phyloP scores from a whole-genome alignment of 352 stramenopile genomes.

The Albugo laibachii region DNA sequence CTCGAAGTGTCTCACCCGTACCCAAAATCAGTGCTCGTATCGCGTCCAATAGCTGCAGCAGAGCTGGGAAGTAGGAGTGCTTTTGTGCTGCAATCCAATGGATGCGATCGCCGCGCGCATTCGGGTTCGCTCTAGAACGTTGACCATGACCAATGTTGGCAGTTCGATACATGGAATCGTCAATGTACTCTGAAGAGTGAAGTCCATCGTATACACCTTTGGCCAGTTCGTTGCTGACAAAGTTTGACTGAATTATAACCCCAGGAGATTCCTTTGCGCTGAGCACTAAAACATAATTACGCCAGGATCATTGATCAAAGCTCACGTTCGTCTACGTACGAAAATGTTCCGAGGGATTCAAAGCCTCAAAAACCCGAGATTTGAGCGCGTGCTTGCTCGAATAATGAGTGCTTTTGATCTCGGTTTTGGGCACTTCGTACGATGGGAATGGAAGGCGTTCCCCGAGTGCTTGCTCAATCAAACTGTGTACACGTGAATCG shows the following conservation, averaged over 20 bases:
- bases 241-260: constrained; percentile 27
- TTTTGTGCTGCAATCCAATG: constrained; percentile 31
- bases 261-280: constrained; percentile 24
- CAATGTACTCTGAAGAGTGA: constrained; percentile 8
- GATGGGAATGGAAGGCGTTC: no score
- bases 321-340: constrained; percentile 9
- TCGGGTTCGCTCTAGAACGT: constrained; percentile 16
- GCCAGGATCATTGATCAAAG: neutral
- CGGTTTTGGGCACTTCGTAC: no score
- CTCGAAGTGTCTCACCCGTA: constrained; percentile 23
- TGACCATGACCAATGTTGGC: constrained; percentile 23
- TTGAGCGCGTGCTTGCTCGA: no score
- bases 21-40: constrained; percentile 32
- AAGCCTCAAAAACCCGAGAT: neutral
- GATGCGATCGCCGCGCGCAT: constrained; percentile 41
- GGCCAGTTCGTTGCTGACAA: constrained; percentile 19
- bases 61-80: constrained; percentile 16
- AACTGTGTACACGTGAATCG: no score
- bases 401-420: no score
- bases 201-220: constrained; percentile 20
- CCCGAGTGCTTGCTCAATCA: no score
- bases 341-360: constrained; percentile 46
- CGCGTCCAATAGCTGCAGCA: constrained; percentile 22
- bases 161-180: constrained; percentile 15
- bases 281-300: constrained; percentile 12